Evolutionary conservation across 2,329 filamentous ascomycete species (phyloP), one percentile per base, ranked within the genome.

Genomic region (Sporothrix pseudoabietina): DNA sequence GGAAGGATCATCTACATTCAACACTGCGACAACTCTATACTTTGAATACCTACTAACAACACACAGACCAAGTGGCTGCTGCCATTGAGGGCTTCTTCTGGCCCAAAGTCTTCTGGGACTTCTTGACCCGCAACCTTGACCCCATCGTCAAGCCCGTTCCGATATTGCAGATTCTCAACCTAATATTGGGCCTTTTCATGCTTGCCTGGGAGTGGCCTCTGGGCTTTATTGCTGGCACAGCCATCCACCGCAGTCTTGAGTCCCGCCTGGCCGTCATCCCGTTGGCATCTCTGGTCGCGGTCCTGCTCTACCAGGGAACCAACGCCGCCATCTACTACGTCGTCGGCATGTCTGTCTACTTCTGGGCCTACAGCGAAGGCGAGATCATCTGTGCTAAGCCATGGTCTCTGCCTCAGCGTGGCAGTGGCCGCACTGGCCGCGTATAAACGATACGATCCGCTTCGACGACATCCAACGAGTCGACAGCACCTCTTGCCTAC

Each of bases 31-130:
- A 35, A 35, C 32, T 12, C 49, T 22, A 22, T 55, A 2, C 39
- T 12, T 30, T 32, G 44, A 32, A 7, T 39, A 47, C 14, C 12
- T 73, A 35, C 72, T 74, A 69, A 74, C 71, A 55, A 32, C 6
- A 52, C 22, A 97, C 22, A 97, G 94, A 97, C 82, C 96, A 99
- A 88, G 83, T 98, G 76, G 90, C 86, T 74, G 94, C 94, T 75
- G 91, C 92, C 19, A 84, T 99, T 73, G 89, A 97, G 84, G 91
- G 89, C 79, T 97, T 96, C 87, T 95, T 99, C 88, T 99, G 94
- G 94, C 96, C 96, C 77, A 99, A 99, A 82, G 91, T 99, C 80
- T 97, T 99, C 84, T 99, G 93, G 92, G 96, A 99, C 83, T 97
- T 97, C 82, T 84, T 96, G 77, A 98, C 95, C 75, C 94, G 93